Evolutionary conservation across 2,329 filamentous ascomycete genomes (phyloP).

Genomic region (Calycina herbarum): DNA sequence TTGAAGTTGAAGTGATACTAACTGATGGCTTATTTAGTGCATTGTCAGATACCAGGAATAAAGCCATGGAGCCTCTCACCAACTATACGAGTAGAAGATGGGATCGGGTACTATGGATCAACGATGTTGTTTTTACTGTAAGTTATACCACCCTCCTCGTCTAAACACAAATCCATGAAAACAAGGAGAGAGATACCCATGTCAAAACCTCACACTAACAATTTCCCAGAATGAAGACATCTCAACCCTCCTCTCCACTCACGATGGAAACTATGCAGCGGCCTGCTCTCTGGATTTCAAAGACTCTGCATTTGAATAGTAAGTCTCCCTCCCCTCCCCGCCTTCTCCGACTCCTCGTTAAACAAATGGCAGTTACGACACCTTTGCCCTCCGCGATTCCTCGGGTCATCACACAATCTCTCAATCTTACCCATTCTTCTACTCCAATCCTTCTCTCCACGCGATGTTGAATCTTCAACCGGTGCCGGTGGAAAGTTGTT

Average conservation of each 20-base stretch:
- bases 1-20: background rate
- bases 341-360: background rate
- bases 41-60: constrained; percentile 63
- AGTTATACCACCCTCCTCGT: constrained; percentile 22
- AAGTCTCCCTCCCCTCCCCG: background rate
- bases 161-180: too few species aligned
- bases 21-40: constrained; percentile 49
- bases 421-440: constrained; percentile 61
- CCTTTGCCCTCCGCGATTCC: constrained; percentile 59
- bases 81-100: constrained; percentile 35
- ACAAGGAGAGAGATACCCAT: too few species aligned
- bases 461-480: constrained; percentile 52
- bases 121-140: constrained; percentile 63
- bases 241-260: constrained; percentile 55
- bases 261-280: constrained; percentile 58
- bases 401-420: constrained; percentile 52
- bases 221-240: constrained; percentile 52
- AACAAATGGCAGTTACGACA: constrained; percentile 49
- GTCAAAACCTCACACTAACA: background rate
- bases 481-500: constrained; percentile 55
- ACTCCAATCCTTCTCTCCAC: constrained; percentile 49
- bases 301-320: constrained; percentile 45
- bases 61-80: constrained; percentile 46
- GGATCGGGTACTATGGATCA: constrained; percentile 61
- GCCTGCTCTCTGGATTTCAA: constrained; percentile 63